A percentile compares a stretch with the other conserved stretches of the same genome.
Evolutionary conservation across 345 rosid species (phyloP).

Genomic region (Adansonia digitata): DNA sequence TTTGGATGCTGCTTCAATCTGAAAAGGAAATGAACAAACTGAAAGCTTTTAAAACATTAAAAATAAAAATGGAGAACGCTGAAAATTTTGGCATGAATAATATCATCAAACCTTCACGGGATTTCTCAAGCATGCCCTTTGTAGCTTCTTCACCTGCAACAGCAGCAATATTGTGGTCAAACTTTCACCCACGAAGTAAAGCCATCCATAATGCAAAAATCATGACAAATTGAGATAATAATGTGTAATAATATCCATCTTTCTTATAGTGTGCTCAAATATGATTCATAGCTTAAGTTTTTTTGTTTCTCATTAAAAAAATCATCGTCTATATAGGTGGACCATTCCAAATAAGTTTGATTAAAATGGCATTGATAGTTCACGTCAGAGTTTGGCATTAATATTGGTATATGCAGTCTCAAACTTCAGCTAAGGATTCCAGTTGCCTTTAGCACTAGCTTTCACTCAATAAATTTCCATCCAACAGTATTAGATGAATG

Average conservation of each 20-base stretch:
- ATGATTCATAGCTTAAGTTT: neutral
- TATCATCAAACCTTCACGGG: constrained; percentile 72
- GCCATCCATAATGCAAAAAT: neutral
- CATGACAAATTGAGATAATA: neutral
- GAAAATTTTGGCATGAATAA: neutral
- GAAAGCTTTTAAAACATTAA: constrained; percentile 9
- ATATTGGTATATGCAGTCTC: neutral
- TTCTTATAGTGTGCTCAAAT: neutral
- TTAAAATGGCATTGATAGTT: neutral
- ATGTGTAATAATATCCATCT: neutral
- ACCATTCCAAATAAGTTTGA: neutral
- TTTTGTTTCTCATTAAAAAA: neutral
- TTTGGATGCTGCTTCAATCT: constrained; percentile 93
- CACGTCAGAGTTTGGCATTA: neutral
- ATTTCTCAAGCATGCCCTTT: constrained; percentile 83
- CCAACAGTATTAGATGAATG: too few species aligned
- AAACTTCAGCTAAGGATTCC: neutral
- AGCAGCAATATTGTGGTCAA: constrained; percentile 16
- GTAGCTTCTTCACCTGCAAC: constrained; percentile 77
- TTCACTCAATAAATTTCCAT: neutral
- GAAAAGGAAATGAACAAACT: constrained; percentile 15
- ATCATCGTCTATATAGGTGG: neutral
- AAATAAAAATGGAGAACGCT: constrained; percentile 3
- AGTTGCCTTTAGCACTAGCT: neutral
- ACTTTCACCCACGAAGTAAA: constrained; percentile 8